phyloP scores from a whole-genome alignment of 1,284 basidiomycete species.

The Ustilago trichophora region DNA sequence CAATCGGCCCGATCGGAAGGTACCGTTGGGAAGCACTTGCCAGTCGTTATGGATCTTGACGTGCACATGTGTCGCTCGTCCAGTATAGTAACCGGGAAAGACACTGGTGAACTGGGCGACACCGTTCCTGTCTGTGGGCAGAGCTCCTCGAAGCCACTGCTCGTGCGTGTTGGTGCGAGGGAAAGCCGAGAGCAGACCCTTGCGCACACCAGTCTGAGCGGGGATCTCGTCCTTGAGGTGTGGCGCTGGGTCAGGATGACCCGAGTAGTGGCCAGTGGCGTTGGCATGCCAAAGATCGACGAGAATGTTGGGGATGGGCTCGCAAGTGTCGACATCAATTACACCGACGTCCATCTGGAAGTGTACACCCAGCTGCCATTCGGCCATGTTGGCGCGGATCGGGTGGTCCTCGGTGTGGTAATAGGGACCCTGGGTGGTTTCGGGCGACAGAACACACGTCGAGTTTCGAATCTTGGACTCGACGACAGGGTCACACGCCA shows the following conservation, averaged over 20 bases:
- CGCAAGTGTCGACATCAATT: slow-evolving; percentile 78
- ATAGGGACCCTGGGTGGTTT: slow-evolving; percentile 69
- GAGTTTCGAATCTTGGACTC: slow-evolving; percentile 66
- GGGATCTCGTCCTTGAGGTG: slow-evolving; percentile 66
- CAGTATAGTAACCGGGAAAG: slow-evolving; percentile 74
- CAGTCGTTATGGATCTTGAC: slow-evolving; percentile 68
- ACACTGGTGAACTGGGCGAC: slow-evolving; percentile 75
- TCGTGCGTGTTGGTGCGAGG: slow-evolving; percentile 68
- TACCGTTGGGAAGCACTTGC: slow-evolving; percentile 67
- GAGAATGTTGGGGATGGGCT: slow-evolving; percentile 75
- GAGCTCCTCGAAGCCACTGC: slow-evolving; percentile 75
- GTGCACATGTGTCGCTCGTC: slow-evolving; percentile 69
- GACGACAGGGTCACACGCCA: slow-evolving; percentile 61
- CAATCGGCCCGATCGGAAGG: slow-evolving; percentile 68
- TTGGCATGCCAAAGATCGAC: slow-evolving; percentile 76
- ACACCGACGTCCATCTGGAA: slow-evolving; percentile 75
- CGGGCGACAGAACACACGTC: slow-evolving; percentile 67
- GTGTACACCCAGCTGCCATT: slow-evolving; percentile 71
- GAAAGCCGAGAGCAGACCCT: slow-evolving; percentile 67
- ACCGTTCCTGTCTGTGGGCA: slow-evolving; percentile 75
- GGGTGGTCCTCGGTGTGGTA: slow-evolving; percentile 69
- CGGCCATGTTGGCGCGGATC: slow-evolving; percentile 71
- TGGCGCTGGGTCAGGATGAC: slow-evolving; percentile 68
- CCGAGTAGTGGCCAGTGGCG: slow-evolving; percentile 68
- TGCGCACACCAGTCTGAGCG: slow-evolving; percentile 63